Percentiles rank a stretch among this genome's conserved stretches.
Evolutionary conservation across 2,329 filamentous ascomycete species (phyloP).

Genomic region (Cercospora brassicicola): DNA sequence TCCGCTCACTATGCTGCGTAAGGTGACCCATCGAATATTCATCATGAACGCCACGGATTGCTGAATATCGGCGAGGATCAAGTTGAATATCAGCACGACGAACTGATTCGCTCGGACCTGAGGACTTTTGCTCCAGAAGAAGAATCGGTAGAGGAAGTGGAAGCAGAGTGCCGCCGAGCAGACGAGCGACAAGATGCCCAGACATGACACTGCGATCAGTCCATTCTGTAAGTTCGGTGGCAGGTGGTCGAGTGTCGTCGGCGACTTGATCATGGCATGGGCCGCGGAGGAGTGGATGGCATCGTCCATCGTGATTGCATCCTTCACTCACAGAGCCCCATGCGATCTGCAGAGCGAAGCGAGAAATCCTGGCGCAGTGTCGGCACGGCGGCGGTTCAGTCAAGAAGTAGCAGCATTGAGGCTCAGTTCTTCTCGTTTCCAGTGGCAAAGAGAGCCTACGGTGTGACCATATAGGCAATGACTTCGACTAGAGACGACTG

Average conservation of each 20-base stretch:
- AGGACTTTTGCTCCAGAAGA: slow-evolving; percentile 43
- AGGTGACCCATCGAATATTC: slow-evolving; percentile 58
- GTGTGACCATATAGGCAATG: neutral
- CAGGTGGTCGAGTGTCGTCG: neutral
- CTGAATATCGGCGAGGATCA: slow-evolving; percentile 66
- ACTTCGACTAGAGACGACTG: neutral
- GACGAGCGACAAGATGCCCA: slow-evolving; percentile 51
- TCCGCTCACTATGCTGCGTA: slow-evolving; percentile 54
- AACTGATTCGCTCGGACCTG: slow-evolving; percentile 59
- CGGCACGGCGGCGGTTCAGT: neutral
- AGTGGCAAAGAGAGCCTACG: neutral
- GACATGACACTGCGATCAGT: slow-evolving; percentile 45
- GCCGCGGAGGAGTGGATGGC: neutral
- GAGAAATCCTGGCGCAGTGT: neutral
- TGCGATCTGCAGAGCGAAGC: neutral
- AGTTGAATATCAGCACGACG: slow-evolving; percentile 66
- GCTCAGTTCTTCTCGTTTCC: neutral
- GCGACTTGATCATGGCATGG: neutral
- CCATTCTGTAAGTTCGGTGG: neutral
- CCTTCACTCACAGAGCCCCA: neutral
- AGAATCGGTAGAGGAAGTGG: slow-evolving; percentile 50
- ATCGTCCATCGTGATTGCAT: neutral
- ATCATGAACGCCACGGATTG: slow-evolving; percentile 46
- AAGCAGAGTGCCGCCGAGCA: slow-evolving; percentile 47
- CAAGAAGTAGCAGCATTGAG: neutral